Evolutionary conservation across 352 stramenopile species (phyloP), one percentile per base, ranked within the genome.

Genomic region (Phytophthora kernoviae): DNA sequence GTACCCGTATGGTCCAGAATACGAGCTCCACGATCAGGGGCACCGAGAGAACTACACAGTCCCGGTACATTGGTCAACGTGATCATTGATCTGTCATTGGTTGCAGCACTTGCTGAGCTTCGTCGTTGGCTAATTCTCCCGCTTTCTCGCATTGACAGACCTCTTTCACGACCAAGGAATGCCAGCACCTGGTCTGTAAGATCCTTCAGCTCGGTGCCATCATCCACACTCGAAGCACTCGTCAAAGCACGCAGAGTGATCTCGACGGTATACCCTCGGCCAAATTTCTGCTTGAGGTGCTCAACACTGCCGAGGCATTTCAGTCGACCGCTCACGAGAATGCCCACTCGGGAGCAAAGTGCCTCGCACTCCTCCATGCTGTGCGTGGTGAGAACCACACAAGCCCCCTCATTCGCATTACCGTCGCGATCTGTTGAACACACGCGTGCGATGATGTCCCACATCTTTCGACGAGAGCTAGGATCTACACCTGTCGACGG

Each of bases 281-380:
- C 97, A 62, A 98, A 99, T 54, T 97, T 97, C 47, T 85, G 88
- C 80, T 99, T 99, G 34, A 99, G 68, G 57, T 98, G 93, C 68
- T 98, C 76, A 1, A 90, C 74, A 11, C 68, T 96, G 30, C 91
- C 92, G 7, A 98, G 62, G 42, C 86, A 94, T 60, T 84, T 76
- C 18, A 91, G 68, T 48, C 75, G 65, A 14, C 81, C 84, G 27
- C 66, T 81, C n/a, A 90, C 80, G 15, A 90, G 55, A 24, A 92
- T 89, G 15, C 80, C 83, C 12, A 92, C 81, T 24, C 83, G 77
- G 5, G 76, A 84, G 32, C 80, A 88, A 11, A 92, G 58, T 22
- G 83, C 83, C 66, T 92, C 80, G 40, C 83, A 91, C 55, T 94
- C 84, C 56, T 94, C 85, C 85, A 93, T 94, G 22, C 64, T 88